Conservation (phyloP, 768 basidiomycete genomes). For the Gloeopeniophorella convolvens region DNA sequence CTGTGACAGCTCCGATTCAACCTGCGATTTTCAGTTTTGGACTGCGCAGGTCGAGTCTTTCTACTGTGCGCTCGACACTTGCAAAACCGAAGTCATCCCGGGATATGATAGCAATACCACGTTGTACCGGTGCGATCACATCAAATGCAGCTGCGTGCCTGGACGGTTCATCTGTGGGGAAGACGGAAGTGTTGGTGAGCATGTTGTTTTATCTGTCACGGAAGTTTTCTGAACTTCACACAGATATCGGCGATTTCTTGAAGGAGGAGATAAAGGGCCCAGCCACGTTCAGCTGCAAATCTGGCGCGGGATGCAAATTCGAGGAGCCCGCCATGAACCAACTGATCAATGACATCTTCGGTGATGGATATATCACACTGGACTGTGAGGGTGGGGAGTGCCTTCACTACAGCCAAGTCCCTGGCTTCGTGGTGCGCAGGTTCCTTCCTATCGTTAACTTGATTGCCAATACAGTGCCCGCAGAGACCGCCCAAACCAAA, state of each 20-base stretch:
- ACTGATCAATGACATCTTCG: constrained; percentile 90
- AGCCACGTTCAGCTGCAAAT: constrained; percentile 73
- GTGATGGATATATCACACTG: constrained; percentile 84
- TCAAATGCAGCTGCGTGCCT: constrained; percentile 91
- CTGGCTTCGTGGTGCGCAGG: constrained; percentile 70
- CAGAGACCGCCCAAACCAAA: constrained; percentile 79
- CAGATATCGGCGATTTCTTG: constrained; percentile 93
- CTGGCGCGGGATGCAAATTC: constrained; percentile 74
- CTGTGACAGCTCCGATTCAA: constrained; percentile 56
- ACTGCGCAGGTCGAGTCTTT: constrained; percentile 91
- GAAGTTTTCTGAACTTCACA: background rate
- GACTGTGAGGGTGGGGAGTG: constrained; percentile 89
- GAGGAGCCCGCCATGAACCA: constrained; percentile 97
- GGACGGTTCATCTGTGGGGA: constrained; percentile 94
- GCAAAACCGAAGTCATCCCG: constrained; percentile 40
- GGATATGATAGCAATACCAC: constrained; percentile 69
- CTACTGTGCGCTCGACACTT: constrained; percentile 81
- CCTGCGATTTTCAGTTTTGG: constrained; percentile 98
- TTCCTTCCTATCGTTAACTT: background rate
- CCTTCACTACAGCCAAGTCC: constrained; percentile 87
- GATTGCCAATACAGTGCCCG: background rate
- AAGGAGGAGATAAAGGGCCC: constrained; percentile 87
- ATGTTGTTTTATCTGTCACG: background rate
- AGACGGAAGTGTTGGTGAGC: constrained; percentile 84
- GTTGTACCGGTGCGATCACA: constrained; percentile 70